Base-by-base conservation (phyloP, 148 eudicot genomes). In the Vaccinium corymbosum region DNA sequence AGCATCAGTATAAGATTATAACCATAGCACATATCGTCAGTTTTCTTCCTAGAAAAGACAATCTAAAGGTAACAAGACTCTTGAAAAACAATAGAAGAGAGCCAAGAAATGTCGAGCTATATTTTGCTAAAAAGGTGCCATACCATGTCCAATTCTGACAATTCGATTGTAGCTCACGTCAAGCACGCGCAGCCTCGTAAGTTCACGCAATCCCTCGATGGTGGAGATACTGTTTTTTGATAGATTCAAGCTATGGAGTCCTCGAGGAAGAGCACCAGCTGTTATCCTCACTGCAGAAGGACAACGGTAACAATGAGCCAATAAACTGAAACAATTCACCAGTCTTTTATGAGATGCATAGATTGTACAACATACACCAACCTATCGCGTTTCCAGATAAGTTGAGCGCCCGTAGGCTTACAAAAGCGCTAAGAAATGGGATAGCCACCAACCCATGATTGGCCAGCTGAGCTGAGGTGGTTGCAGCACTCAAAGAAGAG, bases 301-400 rank as follows among this genome's bases (percentile, higher is more conserved):
- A 32, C 46, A 15, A 80, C 38, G 50, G 20, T 14, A 82, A 29
- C 66, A 62, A 55, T 19, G 50, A 38, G 49, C 42, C 11, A n/a
- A 35, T 83, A 20, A 64, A 51, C 20, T 32, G 46, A 53, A 22
- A 42, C 20, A 80, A 81, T 2, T 16, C 22, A 80, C 11, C 12
- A 52, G 12, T 27, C 42, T 9, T 13, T 29, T 50, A 61, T 20
- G 7, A 55, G 11, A 79, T 17, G 42, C 25, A 38, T 7, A 10
- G 53, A 3, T 87, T 89, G 49, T 38, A 50, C 52, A 17, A 51
- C 61, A 83, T n/a, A 48, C 56, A 87, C 93, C 66, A 81, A 92
- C 99, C 98, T 92, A 97, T 94, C 71, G 94, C 86, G 86, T 97
- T 97, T 52, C 98, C 99, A 14, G 98, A 94, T 78, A 97, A 89